These are phyloP conservation scores for Trichoderma endophyticum DNA, from an alignment of 2,329 filamentous ascomycete species.

Conservation along the genomic window DNA sequence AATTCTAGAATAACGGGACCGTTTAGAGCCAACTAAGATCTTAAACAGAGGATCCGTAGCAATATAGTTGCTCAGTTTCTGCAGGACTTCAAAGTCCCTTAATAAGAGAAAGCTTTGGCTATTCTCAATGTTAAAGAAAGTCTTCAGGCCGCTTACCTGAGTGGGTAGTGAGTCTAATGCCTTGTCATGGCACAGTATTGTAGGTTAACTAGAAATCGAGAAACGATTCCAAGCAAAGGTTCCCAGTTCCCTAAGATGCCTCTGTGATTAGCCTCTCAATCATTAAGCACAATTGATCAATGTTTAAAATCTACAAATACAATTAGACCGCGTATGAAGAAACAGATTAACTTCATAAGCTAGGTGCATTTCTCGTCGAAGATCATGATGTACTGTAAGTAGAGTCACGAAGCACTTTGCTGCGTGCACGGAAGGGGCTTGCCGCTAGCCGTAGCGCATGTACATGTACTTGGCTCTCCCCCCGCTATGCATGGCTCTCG, in stretches of 20 bases:
- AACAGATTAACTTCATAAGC: no score
- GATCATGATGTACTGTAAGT: background rate
- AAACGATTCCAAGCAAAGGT: background rate
- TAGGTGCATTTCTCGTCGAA: no score
- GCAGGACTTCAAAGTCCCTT: background rate
- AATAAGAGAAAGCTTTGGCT: background rate
- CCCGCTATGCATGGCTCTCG: background rate
- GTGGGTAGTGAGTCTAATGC: background rate
- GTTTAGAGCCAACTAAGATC: background rate
- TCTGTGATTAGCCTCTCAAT: background rate
- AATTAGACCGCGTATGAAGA: background rate
- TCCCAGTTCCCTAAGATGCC: background rate
- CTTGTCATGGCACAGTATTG: accelerated
- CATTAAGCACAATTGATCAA: background rate
- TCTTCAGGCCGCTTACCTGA: background rate
- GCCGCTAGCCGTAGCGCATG: background rate
- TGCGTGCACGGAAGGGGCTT: background rate
- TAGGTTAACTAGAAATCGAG: background rate
- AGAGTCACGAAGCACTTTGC: background rate
- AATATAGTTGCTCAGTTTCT: background rate
- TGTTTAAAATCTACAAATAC: background rate
- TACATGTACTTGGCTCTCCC: background rate
- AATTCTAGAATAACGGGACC: background rate
- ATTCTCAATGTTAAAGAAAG: no score
- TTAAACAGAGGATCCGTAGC: background rate